Evolutionary conservation across 2,329 filamentous ascomycete species (phyloP).

Genomic region (Ceratocystis destructans): DNA sequence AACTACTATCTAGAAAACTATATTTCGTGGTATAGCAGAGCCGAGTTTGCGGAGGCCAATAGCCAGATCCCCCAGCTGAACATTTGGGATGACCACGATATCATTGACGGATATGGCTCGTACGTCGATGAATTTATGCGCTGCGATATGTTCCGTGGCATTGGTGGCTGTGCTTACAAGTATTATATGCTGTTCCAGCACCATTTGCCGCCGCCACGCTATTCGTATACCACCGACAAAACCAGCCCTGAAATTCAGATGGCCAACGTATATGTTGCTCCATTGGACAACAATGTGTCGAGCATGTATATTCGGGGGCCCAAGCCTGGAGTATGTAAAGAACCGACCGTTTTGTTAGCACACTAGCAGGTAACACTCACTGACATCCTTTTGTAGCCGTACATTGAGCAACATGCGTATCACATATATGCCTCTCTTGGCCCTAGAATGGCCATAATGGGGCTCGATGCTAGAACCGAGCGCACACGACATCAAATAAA

Average conservation of each 20-base stretch:
- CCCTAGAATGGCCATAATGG: conserved; percentile 68
- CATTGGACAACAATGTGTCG: conserved; percentile 48
- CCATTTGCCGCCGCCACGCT: conserved; percentile 69
- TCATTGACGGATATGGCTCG: conserved; percentile 84
- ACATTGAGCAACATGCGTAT: conserved; percentile 75
- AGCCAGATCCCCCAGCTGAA: conserved; percentile 92
- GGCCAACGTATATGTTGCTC: conserved; percentile 57
- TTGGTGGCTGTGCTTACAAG: conserved; percentile 88
- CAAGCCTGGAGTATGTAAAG: conserved; percentile 52
- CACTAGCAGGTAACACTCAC: background rate
- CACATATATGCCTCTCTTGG: conserved; percentile 79
- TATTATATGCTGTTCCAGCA: conserved; percentile 98
- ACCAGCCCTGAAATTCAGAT: conserved; percentile 39
- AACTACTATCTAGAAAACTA: conserved; percentile 88
- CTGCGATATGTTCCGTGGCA: conserved; percentile 78
- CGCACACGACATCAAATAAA: conserved; percentile 89
- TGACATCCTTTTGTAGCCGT: conserved; percentile 43
- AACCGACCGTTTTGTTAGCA: conserved; percentile 26
- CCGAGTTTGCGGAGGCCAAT: conserved; percentile 73
- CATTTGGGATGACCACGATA: conserved; percentile 96
- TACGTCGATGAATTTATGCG: conserved; percentile 91
- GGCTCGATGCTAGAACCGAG: conserved; percentile 87
- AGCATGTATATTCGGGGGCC: conserved; percentile 55
- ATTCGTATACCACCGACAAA: conserved; percentile 67
- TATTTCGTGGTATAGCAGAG: conserved; percentile 65